A percentile compares a stretch with the other conserved stretches of the same genome.
These are phyloP conservation scores for Leucosporidium creatinivorum DNA, from an alignment of 768 basidiomycete genomes.

Conservation along the genomic window DNA sequence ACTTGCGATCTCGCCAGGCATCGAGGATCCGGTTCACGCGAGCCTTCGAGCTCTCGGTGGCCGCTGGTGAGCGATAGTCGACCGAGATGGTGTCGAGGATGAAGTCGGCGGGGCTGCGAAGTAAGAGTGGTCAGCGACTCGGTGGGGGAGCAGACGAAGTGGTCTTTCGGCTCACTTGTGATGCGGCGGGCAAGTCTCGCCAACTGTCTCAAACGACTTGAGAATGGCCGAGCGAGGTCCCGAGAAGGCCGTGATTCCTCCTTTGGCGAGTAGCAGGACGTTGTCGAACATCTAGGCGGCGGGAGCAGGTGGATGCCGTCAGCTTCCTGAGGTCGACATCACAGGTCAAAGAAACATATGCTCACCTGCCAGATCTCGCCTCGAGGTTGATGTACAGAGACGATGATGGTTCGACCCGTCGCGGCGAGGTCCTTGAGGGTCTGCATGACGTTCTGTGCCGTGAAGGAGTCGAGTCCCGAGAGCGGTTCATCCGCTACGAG, in stretches of 20 bases:
- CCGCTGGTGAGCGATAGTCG: conserved; percentile 3
- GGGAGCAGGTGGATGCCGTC: not conserved
- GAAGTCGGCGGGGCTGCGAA: conserved; percentile 32
- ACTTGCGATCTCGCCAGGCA: conserved; percentile 4
- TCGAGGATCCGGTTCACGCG: conserved; percentile 20
- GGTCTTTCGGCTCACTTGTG: conserved; percentile 25
- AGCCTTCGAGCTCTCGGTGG: not conserved
- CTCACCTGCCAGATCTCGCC: conserved; percentile 40
- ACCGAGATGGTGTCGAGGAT: conserved; percentile 34
- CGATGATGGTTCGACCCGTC: conserved; percentile 35
- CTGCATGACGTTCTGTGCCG: conserved; percentile 48
- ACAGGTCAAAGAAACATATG: not conserved
- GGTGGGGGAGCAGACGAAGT: fast-evolving
- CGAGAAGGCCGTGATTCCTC: conserved; percentile 30
- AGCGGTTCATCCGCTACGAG: conserved; percentile 43
- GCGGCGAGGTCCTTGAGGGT: conserved; percentile 45
- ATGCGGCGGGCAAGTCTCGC: conserved; percentile 18
- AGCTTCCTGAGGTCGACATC: no score
- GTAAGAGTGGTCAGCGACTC: no score
- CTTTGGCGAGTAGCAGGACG: conserved; percentile 42
- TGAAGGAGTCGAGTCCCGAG: conserved; percentile 47
- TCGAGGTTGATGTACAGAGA: conserved; percentile 44
- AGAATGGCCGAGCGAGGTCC: conserved; percentile 18
- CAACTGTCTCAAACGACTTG: conserved; percentile 12
- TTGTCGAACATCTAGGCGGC: conserved; percentile 39